A percentile compares a stretch with the other conserved stretches of the same genome.
Evolutionary conservation across 148 eudicot genomes (phyloP).

Genomic region (Hydrangea macrophylla): DNA sequence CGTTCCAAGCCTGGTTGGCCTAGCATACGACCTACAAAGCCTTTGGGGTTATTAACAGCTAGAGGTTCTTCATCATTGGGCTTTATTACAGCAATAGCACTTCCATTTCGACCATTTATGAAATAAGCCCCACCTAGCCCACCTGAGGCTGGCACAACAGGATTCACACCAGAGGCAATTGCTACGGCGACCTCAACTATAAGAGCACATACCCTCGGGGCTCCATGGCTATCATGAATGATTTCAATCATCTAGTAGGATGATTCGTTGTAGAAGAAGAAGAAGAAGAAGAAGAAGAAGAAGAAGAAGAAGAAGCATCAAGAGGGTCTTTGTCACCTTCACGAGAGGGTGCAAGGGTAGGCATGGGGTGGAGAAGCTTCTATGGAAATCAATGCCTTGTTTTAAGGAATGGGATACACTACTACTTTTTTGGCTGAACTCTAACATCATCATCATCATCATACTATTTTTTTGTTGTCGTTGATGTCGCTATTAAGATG

Average conservation of each 20-base stretch:
- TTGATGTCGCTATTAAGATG: conserved; percentile 56
- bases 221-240: conserved; percentile 48
- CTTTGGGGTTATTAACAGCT: conserved; percentile 82
- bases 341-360: conserved; percentile 34
- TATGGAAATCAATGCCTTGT: conserved; percentile 35
- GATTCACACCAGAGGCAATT: conserved; percentile 49
- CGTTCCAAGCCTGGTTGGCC: conserved; percentile 77
- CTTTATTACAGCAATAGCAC: conserved; percentile 62
- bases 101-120: conserved; percentile 36
- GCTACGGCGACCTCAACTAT: conserved; percentile 72
- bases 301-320: conserved; percentile 33
- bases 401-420: conserved; percentile 36
- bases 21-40: conserved; percentile 57
- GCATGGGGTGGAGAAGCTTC: conserved; percentile 77
- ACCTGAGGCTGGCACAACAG: conserved; percentile 40
- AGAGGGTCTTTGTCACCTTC: conserved; percentile 41
- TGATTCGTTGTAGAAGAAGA: too few relatives aligned
- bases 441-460: conserved; percentile 44
- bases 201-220: conserved; percentile 48
- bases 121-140: conserved; percentile 85
- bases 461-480: too few relatives aligned
- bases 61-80: conserved; percentile 78
- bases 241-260: conserved; percentile 63
- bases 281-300: too few relatives aligned
- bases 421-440: conserved; percentile 39